Base-by-base conservation (phyloP, 2,329 filamentous ascomycete genomes). In the Ophiocordyceps camponoti-leonardi region DNA sequence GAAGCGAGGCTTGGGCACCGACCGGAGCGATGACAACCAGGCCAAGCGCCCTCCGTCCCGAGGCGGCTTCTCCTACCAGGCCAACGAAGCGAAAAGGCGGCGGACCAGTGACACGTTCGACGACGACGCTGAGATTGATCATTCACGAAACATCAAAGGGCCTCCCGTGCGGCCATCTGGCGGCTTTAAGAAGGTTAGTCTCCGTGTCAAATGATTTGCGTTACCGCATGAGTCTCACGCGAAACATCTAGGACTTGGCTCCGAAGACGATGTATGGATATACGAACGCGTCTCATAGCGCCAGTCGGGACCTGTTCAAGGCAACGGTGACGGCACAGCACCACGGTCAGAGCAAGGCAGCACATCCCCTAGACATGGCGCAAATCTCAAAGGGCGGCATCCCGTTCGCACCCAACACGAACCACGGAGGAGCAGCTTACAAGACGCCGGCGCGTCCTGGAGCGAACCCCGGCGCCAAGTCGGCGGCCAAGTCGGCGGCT, bases 351-450 rank as follows among this genome's bases (percentile, higher is more conserved):
- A 63, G 67, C 44, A 80, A 82, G 59, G 65, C 73, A 3, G 71
- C 68, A 1, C 80, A 87, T 54, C 83, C 83, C 2, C 68, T 87
- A 56, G 86, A 92, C 53, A 87, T 90, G 77, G 77, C 82, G n/a
- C 84, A 90, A 57, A 80, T 90, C 48, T 84, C 86, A 8, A 94
- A 83, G 62, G 84, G 79, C n/a, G 79, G 83, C 26, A 95, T 95
- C 53, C 84, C 86, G 2, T 95, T 95, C 57, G 86, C 86, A 7
- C 75, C 88, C 19, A 78, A 77, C 48, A 67, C 73, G 10, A 81
- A 74, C 52, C 67, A 72, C 10, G 65, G 67, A 28, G 72, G 61
- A 16, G 61, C 62, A 42, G 65, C 71, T n/a, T 75, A 77, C 65
- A 87, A 87, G 67, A 84, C 83, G 16, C 81, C 83, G 1, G 78